Evolutionary conservation across 2,329 filamentous ascomycete species (phyloP).

Genomic region (Colletotrichum karsti): DNA sequence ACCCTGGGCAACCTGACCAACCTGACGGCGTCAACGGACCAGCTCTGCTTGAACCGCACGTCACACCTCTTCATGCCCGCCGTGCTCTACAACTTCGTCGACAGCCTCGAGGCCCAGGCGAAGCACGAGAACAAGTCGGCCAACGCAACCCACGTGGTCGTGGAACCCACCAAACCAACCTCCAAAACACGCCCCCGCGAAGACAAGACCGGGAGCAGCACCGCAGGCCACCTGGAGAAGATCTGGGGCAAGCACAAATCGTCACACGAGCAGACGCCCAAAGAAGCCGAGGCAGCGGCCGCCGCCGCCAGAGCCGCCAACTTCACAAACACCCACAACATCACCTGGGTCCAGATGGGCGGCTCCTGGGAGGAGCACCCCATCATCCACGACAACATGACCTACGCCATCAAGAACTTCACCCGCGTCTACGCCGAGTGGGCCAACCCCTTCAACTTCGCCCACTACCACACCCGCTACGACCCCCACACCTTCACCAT

Average conservation of each 20-base stretch:
- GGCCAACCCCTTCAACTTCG: conserved; percentile 51
- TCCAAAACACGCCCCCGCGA: background rate
- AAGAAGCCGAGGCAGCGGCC: background rate
- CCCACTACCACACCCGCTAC: conserved; percentile 47
- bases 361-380: conserved; percentile 52
- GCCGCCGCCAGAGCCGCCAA: conserved; percentile 41
- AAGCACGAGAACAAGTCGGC: background rate
- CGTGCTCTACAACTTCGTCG: conserved; percentile 37
- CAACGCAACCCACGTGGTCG: background rate
- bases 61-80: conserved; percentile 38
- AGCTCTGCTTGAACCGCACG: conserved; percentile 44
- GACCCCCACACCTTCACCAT: conserved; percentile 52
- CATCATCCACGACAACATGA: conserved; percentile 46
- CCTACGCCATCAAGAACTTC: conserved; percentile 47
- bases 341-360: conserved; percentile 46
- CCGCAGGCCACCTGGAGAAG: conserved; percentile 10
- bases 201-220: background rate
- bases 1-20: conserved; percentile 41
- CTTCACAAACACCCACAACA: conserved; percentile 41
- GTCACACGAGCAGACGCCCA: background rate
- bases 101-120: conserved; percentile 23
- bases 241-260: background rate
- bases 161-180: background rate
- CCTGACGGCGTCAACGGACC: conserved; percentile 32
- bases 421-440: conserved; percentile 46